A percentile compares a stretch with the other conserved stretches of the same genome.
Evolutionary conservation across 2,329 filamentous ascomycete genomes (phyloP).

Genomic region (Berkeleyomyces rouxiae): DNA sequence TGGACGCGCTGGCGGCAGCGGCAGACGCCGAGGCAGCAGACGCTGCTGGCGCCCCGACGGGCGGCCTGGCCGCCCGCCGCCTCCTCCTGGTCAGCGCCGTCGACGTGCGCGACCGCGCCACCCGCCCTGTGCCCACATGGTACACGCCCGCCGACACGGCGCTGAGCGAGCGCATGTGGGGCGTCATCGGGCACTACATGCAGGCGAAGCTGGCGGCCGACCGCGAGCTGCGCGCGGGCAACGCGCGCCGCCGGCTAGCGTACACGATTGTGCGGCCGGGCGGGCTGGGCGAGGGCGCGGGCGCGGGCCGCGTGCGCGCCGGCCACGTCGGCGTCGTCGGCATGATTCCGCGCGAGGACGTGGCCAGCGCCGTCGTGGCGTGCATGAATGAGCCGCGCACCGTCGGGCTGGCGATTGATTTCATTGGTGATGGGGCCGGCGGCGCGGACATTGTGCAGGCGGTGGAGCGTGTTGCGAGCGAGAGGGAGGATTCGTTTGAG

Average conservation of each 20-base stretch:
- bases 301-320: conserved; percentile 24
- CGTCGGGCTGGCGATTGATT: conserved; percentile 27
- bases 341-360: conserved; percentile 27
- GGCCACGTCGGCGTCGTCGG: conserved; percentile 25
- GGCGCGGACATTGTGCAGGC: conserved; percentile 21
- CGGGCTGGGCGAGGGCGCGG: conserved; percentile 23
- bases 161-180: conserved; percentile 24
- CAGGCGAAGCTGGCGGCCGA: conserved; percentile 28
- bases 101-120: conserved; percentile 26
- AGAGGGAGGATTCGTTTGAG: conserved; percentile 21
- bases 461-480: conserved; percentile 23
- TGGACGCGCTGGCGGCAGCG: conserved; percentile 27
- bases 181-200: conserved; percentile 24
- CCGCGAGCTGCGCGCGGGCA: conserved; percentile 23
- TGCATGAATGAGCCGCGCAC: conserved; percentile 25
- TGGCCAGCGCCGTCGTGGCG: conserved; percentile 26
- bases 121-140: conserved; percentile 25
- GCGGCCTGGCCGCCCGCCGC: conserved; percentile 21
- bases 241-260: conserved; percentile 20
- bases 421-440: conserved; percentile 24
- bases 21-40: not conserved
- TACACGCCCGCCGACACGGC: conserved; percentile 25
- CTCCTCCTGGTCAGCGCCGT: conserved; percentile 29
- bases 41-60: conserved; percentile 8
- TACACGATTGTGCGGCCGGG: conserved; percentile 31